Conservation (phyloP, 179 eudicot species). For the Sideroxylon spinosum region DNA sequence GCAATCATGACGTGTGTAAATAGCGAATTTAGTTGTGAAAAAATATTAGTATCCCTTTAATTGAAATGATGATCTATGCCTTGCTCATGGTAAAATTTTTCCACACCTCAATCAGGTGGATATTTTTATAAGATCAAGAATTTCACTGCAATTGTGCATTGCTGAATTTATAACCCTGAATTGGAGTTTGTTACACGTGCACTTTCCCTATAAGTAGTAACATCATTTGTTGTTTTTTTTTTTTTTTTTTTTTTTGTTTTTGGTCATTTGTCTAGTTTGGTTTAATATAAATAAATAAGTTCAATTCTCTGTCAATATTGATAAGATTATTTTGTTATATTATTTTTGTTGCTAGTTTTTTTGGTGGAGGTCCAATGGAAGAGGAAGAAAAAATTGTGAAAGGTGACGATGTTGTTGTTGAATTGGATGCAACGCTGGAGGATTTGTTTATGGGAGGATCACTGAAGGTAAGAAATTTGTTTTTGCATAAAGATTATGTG, state of each 20-base stretch:
- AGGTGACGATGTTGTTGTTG: slow-evolving; percentile 94
- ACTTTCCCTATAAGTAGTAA: neutral
- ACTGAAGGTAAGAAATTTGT: slow-evolving; percentile 51
- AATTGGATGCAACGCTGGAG: slow-evolving; percentile 90
- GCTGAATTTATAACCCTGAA: neutral
- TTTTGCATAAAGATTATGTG: neutral
- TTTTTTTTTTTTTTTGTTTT: neutral
- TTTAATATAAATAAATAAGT: neutral
- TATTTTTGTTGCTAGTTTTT: slow-evolving; percentile 44
- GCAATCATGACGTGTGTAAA: neutral
- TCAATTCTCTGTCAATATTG: slow-evolving; percentile 7
- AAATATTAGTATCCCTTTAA: neutral
- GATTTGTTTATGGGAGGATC: slow-evolving; percentile 97
- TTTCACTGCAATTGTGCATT: too few relatives aligned
- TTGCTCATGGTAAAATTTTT: neutral
- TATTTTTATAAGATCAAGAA: neutral
- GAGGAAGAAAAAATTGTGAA: slow-evolving; percentile 84
- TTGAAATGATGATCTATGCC: neutral
- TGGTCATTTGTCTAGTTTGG: neutral
- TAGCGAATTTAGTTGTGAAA: neutral
- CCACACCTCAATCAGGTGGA: neutral
- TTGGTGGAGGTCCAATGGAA: slow-evolving; percentile 79
- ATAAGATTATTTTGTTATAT: slow-evolving; percentile 10
- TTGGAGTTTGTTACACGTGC: neutral
- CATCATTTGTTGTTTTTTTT: too few relatives aligned